Evolutionary conservation across 768 basidiomycete species (phyloP), one percentile per base, ranked within the genome.

Genomic region (Suillus decipiens): DNA sequence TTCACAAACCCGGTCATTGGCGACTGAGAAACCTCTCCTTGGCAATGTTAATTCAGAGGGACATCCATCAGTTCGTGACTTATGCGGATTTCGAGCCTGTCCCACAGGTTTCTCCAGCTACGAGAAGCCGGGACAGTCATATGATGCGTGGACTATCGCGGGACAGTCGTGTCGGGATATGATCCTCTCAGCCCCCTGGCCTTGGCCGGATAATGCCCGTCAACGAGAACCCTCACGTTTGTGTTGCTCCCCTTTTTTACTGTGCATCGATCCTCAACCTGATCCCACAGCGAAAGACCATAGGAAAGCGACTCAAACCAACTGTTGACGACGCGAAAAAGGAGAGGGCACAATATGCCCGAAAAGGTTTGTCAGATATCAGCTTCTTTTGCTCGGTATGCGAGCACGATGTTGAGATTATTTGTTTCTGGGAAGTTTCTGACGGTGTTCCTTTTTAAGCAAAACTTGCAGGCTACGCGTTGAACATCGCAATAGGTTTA

Each of bases 401-500:
- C 11, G 53, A 54, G 31, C 19, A 36, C 2, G 19, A 14, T 12
- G 17, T n/a, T 22, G 34, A 24, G 36, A 14, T 39, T 24, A 5
- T 9, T 28, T 17, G 15, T 24, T 17, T 37, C 22, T 39, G 15
- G 17, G 4, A 37, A 24, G 37, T 2, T 41, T 28, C 61, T 69
- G 34, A 72, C 34, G 31, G 10, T n/a, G 42, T 24, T 10, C 12
- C 15, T 62, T 34, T 14, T 42, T 5, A 56, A 81, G 81, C 79
- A 9, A 60, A 67, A 61, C 64, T 63, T 59, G 75, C 75, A 7
- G 68, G 71, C 0, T 77, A 72, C 59, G 69, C 73, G 5, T 73
- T 81, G 41, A 81, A 81, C 63, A 63, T 77, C 15, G 87, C 88
- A 0, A 89, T 89, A 50, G 81, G 79, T 22, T 60, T 88, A 42